Percentiles rank a stretch among this genome's conserved stretches.
Evolutionary conservation across 805 yeast species (phyloP).

Genomic region (Kodamaea hsintzibuensis): DNA sequence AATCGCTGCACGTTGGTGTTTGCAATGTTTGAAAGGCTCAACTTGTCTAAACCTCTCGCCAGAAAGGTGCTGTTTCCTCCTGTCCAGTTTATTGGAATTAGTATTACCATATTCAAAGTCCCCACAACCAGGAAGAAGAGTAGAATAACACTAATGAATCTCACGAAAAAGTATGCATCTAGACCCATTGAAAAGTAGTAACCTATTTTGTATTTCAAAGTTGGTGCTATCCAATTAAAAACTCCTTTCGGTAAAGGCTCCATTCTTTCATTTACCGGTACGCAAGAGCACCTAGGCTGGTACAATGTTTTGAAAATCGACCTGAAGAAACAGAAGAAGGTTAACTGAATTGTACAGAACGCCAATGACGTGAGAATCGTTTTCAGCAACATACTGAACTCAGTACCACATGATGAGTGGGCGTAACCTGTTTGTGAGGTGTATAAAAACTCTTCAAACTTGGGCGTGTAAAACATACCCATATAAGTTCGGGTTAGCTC

Average conservation of each 20-base stretch:
- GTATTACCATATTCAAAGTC: slow-evolving; percentile 52
- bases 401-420: slow-evolving; percentile 57
- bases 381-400: slow-evolving; percentile 55
- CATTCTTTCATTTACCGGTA: slow-evolving; percentile 40
- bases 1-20: slow-evolving; percentile 48
- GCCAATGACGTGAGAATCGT: slow-evolving; percentile 55
- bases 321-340: slow-evolving; percentile 38
- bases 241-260: slow-evolving; percentile 42
- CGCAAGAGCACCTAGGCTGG: slow-evolving; percentile 53
- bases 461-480: slow-evolving; percentile 28
- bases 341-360: slow-evolving; percentile 54
- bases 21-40: slow-evolving; percentile 73
- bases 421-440: slow-evolving; percentile 61
- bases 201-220: slow-evolving; percentile 39
- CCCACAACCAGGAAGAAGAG: slow-evolving; percentile 55
- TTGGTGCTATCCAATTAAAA: slow-evolving; percentile 58
- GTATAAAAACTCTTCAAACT: slow-evolving; percentile 43
- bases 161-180: slow-evolving; percentile 72
- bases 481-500: slow-evolving; percentile 29
- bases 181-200: slow-evolving; percentile 56
- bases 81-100: slow-evolving; percentile 63
- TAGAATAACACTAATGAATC: slow-evolving; percentile 57
- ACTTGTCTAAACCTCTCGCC: slow-evolving; percentile 58
- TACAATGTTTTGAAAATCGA: slow-evolving; percentile 42
- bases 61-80: slow-evolving; percentile 32